Evolutionary conservation across 805 yeast genomes (phyloP).

Genomic region (Kuraishia ogatae): DNA sequence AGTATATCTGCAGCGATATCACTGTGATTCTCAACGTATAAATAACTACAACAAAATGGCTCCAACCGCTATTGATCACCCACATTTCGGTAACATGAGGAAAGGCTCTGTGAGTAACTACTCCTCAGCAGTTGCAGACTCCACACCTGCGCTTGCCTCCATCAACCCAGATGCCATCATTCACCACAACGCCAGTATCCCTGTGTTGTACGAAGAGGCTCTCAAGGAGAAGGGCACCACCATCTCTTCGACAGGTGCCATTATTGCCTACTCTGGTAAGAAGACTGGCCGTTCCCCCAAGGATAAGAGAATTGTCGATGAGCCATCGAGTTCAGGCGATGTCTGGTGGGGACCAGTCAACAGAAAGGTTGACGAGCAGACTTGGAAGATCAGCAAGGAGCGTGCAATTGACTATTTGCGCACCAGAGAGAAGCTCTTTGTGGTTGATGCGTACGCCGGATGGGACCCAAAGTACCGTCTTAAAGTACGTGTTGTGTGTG

Average conservation of each 20-base stretch:
- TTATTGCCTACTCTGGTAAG: constrained; percentile 90
- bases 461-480: constrained; percentile 98
- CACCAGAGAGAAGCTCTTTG: constrained; percentile 89
- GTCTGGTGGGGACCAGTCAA: constrained; percentile 99
- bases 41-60: constrained; percentile 18
- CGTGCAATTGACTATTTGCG: constrained; percentile 95
- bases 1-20: not conserved
- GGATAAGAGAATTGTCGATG: constrained; percentile 97
- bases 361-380: constrained; percentile 85
- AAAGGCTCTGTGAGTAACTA: constrained; percentile 18
- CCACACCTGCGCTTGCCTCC: not conserved
- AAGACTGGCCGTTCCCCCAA: constrained; percentile 98
- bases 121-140: constrained; percentile 9
- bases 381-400: constrained; percentile 92
- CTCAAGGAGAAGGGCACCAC: constrained; percentile 85
- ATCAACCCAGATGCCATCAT: constrained; percentile 54
- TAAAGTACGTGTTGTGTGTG: constrained; percentile 92
- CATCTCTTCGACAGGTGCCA: constrained; percentile 86
- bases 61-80: constrained; percentile 27
- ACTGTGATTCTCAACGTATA: not conserved
- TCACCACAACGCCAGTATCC: constrained; percentile 90
- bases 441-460: constrained; percentile 96
- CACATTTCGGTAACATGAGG: constrained; percentile 11
- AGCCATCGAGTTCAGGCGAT: constrained; percentile 70
- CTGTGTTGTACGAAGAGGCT: constrained; percentile 92